Percentiles rank a stretch among this genome's conserved stretches.
Evolutionary conservation across 495 filamentous ascomycete genomes (phyloP).

Genomic region (Trichocladium uniseriatum): DNA sequence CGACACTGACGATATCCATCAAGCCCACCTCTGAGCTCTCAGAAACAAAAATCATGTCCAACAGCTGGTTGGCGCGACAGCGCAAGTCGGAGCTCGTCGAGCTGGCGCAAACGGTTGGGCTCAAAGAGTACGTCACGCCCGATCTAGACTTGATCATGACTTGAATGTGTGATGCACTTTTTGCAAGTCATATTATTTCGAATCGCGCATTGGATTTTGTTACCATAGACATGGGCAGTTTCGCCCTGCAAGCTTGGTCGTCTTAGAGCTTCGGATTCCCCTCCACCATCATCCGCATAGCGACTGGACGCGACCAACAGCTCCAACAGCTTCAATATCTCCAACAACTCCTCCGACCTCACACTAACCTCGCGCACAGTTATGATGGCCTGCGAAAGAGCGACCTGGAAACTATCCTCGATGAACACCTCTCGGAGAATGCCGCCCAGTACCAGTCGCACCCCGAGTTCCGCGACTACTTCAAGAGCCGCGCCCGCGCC

Average conservation of each 20-base stretch:
- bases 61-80: conserved; percentile 72
- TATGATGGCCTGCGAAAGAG: conserved; percentile 63
- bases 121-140: conserved; percentile 53
- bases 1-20: conserved; percentile 15
- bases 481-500: conserved; percentile 49
- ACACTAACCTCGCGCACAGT: conserved; percentile 33
- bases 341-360: too few relatives aligned
- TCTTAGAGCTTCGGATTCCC: neutral
- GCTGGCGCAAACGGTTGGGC: conserved; percentile 60
- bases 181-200: too few relatives aligned
- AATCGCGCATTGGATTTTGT: neutral
- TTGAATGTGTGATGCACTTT: too few relatives aligned
- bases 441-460: conserved; percentile 50
- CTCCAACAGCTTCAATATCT: neutral
- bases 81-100: conserved; percentile 74
- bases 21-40: neutral
- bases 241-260: neutral
- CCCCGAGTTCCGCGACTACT: conserved; percentile 63
- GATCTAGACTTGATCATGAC: neutral
- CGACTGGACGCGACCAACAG: neutral
- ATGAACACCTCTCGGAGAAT: conserved; percentile 64
- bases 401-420: conserved; percentile 71
- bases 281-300: neutral
- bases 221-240: neutral
- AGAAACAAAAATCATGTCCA: conserved; percentile 29